phyloP scores from a whole-genome alignment of 2,329 filamentous ascomycete species.

The Beauveria varroae region DNA sequence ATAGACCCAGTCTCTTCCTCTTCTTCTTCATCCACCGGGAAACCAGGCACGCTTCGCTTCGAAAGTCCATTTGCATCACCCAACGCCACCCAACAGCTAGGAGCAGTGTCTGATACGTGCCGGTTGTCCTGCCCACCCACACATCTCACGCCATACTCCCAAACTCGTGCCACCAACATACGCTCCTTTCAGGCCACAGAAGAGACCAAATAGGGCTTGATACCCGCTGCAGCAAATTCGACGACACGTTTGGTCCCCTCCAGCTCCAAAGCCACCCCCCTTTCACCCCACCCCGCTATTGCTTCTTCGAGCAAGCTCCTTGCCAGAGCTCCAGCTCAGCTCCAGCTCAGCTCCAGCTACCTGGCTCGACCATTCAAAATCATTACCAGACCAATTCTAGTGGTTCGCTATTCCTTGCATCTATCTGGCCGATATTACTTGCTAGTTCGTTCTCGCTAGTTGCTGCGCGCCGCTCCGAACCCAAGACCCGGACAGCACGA shows the following conservation, averaged over 20 bases:
- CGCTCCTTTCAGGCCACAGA: not conserved
- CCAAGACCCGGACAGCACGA: not conserved
- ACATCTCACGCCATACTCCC: not conserved
- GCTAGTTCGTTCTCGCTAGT: not conserved
- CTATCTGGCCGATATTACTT: not conserved
- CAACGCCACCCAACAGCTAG: not conserved
- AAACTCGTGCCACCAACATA: not conserved
- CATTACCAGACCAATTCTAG: not conserved
- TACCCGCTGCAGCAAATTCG: not conserved
- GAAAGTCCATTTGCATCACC: not conserved
- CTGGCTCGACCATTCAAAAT: conserved; percentile 6
- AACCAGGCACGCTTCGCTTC: not conserved
- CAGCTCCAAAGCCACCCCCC: conserved; percentile 9
- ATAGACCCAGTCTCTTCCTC: not conserved
- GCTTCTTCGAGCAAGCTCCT: conserved; percentile 7
- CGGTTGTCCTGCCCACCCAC: not conserved
- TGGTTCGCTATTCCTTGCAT: not conserved
- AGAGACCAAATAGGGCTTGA: not conserved
- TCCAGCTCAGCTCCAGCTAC: not conserved
- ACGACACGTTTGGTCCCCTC: conserved; percentile 1
- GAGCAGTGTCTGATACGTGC: not conserved
- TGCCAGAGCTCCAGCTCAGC: not conserved
- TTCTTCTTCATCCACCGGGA: not conserved
- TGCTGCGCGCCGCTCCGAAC: not conserved
- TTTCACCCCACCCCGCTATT: conserved; percentile 9